These are phyloP conservation scores for Polytrichum commune DNA, from an alignment of 225 moss, liverwort and hornwort genomes.

Conservation along the genomic window DNA sequence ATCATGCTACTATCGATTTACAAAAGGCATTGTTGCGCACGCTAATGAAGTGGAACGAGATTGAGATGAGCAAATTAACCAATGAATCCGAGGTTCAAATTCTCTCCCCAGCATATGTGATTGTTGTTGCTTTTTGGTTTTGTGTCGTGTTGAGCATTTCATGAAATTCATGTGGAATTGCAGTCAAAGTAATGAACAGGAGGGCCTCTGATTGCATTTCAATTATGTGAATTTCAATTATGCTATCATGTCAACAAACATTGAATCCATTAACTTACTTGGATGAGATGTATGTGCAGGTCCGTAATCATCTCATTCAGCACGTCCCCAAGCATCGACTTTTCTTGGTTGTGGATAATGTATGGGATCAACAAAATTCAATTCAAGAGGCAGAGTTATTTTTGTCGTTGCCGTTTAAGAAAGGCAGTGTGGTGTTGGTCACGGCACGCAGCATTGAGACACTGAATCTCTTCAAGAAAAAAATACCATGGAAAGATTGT, in stretches of 20 bases:
- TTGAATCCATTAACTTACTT: not conserved
- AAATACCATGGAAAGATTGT: too few relatives aligned
- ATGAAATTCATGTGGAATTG: not conserved
- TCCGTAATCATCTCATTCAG: not conserved
- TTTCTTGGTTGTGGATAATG: too few relatives aligned
- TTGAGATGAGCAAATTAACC: not conserved
- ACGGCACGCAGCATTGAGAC: not conserved
- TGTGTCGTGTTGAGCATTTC: not conserved
- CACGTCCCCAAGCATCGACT: not conserved
- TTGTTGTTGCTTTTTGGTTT: too few relatives aligned
- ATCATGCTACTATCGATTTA: too few relatives aligned
- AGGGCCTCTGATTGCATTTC: not conserved
- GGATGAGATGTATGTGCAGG: not conserved
- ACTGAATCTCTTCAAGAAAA: not conserved
- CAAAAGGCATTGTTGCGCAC: too few relatives aligned
- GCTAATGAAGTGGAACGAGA: not conserved
- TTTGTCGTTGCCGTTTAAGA: too few relatives aligned
- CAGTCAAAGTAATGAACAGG: not conserved
- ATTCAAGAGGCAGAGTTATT: too few relatives aligned
- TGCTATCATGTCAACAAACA: not conserved
- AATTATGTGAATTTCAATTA: not conserved
- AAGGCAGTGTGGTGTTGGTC: not conserved
- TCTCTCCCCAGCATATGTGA: fast-evolving
- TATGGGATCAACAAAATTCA: too few relatives aligned
- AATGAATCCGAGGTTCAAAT: not conserved